Evolutionary conservation across 176 grass and related monocot species (phyloP).

Genomic region (Aegilops bicornis): DNA sequence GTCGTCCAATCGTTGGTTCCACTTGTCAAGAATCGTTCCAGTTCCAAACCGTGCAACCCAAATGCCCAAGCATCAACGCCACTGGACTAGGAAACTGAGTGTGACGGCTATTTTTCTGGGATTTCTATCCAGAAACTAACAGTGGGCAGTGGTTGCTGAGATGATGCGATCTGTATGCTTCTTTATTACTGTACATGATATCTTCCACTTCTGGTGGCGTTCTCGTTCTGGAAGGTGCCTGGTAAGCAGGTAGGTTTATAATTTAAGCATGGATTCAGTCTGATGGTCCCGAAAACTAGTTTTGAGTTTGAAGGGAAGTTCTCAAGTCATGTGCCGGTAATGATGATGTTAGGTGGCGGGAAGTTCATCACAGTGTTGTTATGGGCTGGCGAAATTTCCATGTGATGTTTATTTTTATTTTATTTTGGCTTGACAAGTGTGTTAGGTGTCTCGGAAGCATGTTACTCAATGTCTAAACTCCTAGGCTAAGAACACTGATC

Average conservation of each 20-base stretch:
- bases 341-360: slow-evolving; percentile 11
- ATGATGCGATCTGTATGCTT: background rate
- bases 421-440: slow-evolving; percentile 18
- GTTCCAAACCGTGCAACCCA: slow-evolving; percentile 46
- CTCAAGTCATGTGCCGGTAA: slow-evolving; percentile 27
- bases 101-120: background rate
- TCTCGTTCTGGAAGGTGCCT: slow-evolving; percentile 16
- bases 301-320: slow-evolving; percentile 34
- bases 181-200: background rate
- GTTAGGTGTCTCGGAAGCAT: background rate
- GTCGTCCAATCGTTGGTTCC: slow-evolving; percentile 94
- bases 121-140: slow-evolving; percentile 17
- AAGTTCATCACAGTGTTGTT: slow-evolving; percentile 26
- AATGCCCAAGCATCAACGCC: slow-evolving; percentile 38
- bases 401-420: slow-evolving; percentile 32
- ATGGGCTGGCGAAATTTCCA: slow-evolving; percentile 30
- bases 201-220: slow-evolving; percentile 1
- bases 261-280: slow-evolving; percentile 15
- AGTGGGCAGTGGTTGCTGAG: slow-evolving; percentile 1
- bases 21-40: slow-evolving; percentile 70
- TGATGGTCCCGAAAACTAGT: slow-evolving; percentile 29
- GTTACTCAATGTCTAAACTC: slow-evolving; percentile 5
- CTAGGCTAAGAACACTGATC: background rate
- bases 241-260: background rate
- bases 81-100: slow-evolving; percentile 27